Evolutionary conservation across 768 basidiomycete genomes (phyloP), one percentile per base, ranked within the genome.

Genomic region (Lanmaoa rubissima): DNA sequence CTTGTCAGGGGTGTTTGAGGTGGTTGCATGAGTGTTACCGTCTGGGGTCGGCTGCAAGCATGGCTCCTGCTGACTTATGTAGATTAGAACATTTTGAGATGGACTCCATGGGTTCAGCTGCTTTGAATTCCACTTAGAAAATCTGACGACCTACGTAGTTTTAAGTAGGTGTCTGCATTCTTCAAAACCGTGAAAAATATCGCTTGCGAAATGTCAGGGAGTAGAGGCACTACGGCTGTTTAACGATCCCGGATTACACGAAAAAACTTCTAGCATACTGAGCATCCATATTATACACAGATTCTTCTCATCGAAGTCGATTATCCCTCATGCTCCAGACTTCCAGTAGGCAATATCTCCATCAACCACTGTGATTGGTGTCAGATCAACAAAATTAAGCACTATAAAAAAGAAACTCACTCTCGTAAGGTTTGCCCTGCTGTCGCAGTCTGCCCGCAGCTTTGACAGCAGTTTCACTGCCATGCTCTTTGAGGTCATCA

Each of bases 351-450:
- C 91, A 69, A 94, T 94, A 63, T 94, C 92, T 28, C 92, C 92
- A 63, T 94, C 92, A 21, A 86, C 64, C 90, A 93, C 91, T 90
- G 49, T 5, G 39, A 43, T 38, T 7, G 38, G 44, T 48, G 56
- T 55, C 58, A 39, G 21, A 61, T 49, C 13, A 57, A 39, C 56
- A 46, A n/a, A 11, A 42, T 39, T 17, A 34, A 50, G 35, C 34
- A 32, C 40, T 14, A 21, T 14, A 14, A 6, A 44, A 48, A 41
- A 12, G 5, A 10, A 14, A 79, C 90, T 64, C 60, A 92, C 91
- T 93, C 74, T 96, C 94, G 70, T 95, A 99, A 3, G 94, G 90
- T 73, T 98, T 98, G 61, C 96, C 96, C 72, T 97, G 94, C 69
- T 98, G 96, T 69, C 92, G 79, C 53, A 94, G 81, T 76, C 95